Base-by-base conservation (phyloP, 805 yeast genomes). In the Kluyveromyces dobzhanskii region DNA sequence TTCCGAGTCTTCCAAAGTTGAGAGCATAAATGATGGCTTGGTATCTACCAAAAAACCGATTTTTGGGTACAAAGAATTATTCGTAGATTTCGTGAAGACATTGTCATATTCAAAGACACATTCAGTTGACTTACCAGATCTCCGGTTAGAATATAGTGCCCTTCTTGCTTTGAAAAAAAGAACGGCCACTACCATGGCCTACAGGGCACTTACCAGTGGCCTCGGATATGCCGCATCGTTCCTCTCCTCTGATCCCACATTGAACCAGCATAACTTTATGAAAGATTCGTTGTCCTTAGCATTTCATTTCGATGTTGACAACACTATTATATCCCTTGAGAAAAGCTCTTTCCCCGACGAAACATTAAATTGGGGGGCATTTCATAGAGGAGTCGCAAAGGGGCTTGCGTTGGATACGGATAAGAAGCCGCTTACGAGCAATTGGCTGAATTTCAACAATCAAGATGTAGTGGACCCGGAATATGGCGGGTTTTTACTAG, bases 401-500 rank as follows among this genome's bases (percentile, higher is more conserved):
- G 98, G 96, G 0, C 61, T 92, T 36, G 78, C 80, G 40, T 76
- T 90, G 6, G 76, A 90, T 4, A 70, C 68, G 39, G 75, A 73
- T 34, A 76, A 86, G 0, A 70, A 72, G 30, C 86, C 85, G 16
- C 52, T 59, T 6, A 57, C 57, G 7, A 95, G 97, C 1, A 78
- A 94, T 49, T 90, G 97, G 97, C 83, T 90, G 27, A 81, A 82
- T 1, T 86, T 84, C 56, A 85, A 85, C 49, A 81, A 79, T 48
- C 95, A 95, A 0, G 70, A 72, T 1, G 70, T 64, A 4, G 57
- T 83, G 24, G 78, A 76, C 48, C 73, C 95, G 0, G 88, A 85
- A 44, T 96, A 88, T 65, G 97, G 96, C 17, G 99, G 99, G 0
- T 87, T 92, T 49, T 61, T 92, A n/a, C 62, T 86, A 14, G 98